Conservation (phyloP, 257 asterid genomes). For the Cinchona pubescens region DNA sequence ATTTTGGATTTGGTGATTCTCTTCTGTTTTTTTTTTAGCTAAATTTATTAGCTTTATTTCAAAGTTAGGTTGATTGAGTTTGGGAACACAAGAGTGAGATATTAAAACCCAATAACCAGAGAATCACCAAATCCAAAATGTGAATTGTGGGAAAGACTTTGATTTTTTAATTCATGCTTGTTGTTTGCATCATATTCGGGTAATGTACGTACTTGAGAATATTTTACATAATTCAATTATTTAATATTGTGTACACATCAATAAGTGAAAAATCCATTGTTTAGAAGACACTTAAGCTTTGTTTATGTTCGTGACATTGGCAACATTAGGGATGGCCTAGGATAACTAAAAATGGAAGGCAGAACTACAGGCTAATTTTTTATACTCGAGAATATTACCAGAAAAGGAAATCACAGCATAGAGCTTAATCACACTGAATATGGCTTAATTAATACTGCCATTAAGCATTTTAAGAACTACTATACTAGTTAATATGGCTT, state of each 20-base stretch:
- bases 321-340: background rate
- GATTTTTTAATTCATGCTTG: too few relatives aligned
- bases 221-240: too few relatives aligned
- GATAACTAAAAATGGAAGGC: conserved; percentile 4
- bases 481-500: too few relatives aligned
- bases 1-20: background rate
- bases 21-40: background rate
- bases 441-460: background rate
- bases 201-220: background rate
- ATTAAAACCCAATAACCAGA: background rate
- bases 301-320: background rate
- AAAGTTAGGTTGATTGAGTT: background rate
- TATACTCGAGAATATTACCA: background rate
- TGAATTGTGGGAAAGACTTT: background rate
- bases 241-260: background rate
- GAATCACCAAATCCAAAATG: background rate
- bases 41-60: background rate
- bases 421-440: background rate
- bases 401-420: background rate
- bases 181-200: background rate
- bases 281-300: too few relatives aligned
- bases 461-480: conserved; percentile 5
- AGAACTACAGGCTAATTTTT: background rate
- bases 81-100: background rate
- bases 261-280: too few relatives aligned